Percentiles rank a stretch among this genome's conserved stretches.
These are phyloP conservation scores for Trypanosoma grayi DNA, from an alignment of 208 protist species.

Conservation along the genomic window DNA sequence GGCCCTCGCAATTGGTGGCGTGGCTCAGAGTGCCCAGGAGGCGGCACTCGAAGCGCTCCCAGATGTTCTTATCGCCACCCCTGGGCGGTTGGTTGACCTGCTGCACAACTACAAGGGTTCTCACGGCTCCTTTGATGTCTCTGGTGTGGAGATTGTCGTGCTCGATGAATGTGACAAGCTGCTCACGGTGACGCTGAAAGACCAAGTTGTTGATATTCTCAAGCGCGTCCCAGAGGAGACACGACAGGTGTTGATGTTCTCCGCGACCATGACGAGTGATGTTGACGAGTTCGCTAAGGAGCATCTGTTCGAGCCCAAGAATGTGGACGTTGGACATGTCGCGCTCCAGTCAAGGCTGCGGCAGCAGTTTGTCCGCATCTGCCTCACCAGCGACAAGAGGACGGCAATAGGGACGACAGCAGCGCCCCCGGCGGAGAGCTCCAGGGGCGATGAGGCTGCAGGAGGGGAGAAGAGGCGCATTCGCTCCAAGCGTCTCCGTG, in stretches of 20 bases:
- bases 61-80: constrained; percentile 89
- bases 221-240: constrained; percentile 76
- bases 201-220: constrained; percentile 97
- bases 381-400: background rate
- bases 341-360: constrained; percentile 82
- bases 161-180: constrained; percentile 99
- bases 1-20: constrained; percentile 82
- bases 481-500: constrained; percentile 45
- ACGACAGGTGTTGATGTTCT: constrained; percentile 87
- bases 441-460: background rate
- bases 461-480: constrained; percentile 34
- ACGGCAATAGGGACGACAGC: background rate
- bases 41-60: constrained; percentile 75
- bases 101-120: constrained; percentile 75
- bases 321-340: constrained; percentile 90
- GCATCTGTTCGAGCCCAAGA: constrained; percentile 78
- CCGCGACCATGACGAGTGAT: constrained; percentile 87
- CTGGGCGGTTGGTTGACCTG: constrained; percentile 89
- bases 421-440: background rate
- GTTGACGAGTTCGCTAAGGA: constrained; percentile 87
- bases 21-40: constrained; percentile 75
- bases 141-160: constrained; percentile 90
- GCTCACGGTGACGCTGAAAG: constrained; percentile 98
- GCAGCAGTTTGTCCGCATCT: constrained; percentile 89
- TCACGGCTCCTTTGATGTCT: constrained; percentile 77